phyloP scores from a whole-genome alignment of 805 yeast genomes.

The Yarrowia phangngaensis region DNA sequence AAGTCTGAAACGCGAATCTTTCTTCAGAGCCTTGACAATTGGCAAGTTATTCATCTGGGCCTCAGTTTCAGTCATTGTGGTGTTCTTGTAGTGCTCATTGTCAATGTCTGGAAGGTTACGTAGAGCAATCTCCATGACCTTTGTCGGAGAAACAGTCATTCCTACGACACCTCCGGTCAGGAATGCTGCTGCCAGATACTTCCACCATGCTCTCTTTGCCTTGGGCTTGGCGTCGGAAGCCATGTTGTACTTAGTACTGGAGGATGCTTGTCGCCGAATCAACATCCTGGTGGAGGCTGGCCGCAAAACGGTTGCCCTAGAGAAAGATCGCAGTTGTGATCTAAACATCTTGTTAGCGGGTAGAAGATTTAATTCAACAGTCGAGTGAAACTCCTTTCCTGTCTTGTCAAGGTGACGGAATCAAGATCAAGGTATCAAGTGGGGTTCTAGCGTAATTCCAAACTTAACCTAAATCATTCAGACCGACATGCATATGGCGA shows the following conservation, averaged over 20 bases:
- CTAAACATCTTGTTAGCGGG: too few species aligned
- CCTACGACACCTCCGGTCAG: conserved; percentile 20
- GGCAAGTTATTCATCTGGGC: conserved; percentile 22
- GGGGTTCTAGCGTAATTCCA: too few species aligned
- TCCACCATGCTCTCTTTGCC: conserved; percentile 12
- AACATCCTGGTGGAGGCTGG: too few species aligned
- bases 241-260: conserved; percentile 12
- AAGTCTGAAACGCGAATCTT: conserved; percentile 20
- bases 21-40: conserved; percentile 12
- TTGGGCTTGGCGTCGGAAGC: not conserved
- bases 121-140: conserved; percentile 23
- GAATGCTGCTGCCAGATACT: conserved; percentile 11
- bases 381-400: too few species aligned
- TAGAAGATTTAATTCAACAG: too few species aligned
- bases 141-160: conserved; percentile 17
- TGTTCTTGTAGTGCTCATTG: conserved; percentile 6
- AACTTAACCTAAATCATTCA: too few species aligned
- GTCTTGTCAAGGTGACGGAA: too few species aligned
- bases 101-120: conserved; percentile 11
- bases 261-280: conserved; percentile 2
- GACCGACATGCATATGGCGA: too few species aligned
- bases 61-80: conserved; percentile 3
- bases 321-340: too few species aligned
- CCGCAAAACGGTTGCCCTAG: too few species aligned
- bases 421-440: too few species aligned